A percentile compares a stretch with the other conserved stretches of the same genome.
Conservation (phyloP, 257 asterid species). For the Haberlea rhodopensis region DNA sequence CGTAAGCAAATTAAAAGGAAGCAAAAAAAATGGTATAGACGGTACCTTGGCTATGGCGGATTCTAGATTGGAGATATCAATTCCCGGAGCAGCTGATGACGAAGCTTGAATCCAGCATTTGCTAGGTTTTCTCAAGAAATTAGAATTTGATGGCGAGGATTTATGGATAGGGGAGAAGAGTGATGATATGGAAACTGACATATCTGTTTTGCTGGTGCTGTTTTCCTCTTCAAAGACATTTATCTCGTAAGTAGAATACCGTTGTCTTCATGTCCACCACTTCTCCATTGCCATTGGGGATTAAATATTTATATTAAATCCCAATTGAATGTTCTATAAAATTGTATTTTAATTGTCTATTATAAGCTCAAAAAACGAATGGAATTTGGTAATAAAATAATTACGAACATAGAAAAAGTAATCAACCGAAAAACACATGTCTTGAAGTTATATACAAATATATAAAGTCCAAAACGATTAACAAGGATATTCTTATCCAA, state of each 20-base stretch:
- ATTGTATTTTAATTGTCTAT: too few relatives aligned
- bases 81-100: constrained; percentile 79
- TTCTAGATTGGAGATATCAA: constrained; percentile 51
- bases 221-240: constrained; percentile 8
- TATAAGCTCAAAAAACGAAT: too few relatives aligned
- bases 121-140: constrained; percentile 20
- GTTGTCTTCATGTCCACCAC: constrained; percentile 30
- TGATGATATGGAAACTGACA: constrained; percentile 50
- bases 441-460: too few relatives aligned
- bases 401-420: too few relatives aligned
- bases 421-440: too few relatives aligned
- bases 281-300: background rate
- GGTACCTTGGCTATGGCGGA: constrained; percentile 81
- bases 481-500: too few relatives aligned
- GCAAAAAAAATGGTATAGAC: constrained; percentile 1
- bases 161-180: constrained; percentile 34
- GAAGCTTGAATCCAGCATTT: constrained; percentile 40
- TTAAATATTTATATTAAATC: too few relatives aligned
- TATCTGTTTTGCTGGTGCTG: constrained; percentile 13
- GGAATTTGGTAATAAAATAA: too few relatives aligned
- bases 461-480: too few relatives aligned
- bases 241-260: constrained; percentile 30
- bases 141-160: constrained; percentile 21
- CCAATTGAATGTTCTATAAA: too few relatives aligned
- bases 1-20: background rate